Evolutionary conservation across 2,329 filamentous ascomycete genomes (phyloP).

Genomic region (Knoxdaviesia capensis): DNA sequence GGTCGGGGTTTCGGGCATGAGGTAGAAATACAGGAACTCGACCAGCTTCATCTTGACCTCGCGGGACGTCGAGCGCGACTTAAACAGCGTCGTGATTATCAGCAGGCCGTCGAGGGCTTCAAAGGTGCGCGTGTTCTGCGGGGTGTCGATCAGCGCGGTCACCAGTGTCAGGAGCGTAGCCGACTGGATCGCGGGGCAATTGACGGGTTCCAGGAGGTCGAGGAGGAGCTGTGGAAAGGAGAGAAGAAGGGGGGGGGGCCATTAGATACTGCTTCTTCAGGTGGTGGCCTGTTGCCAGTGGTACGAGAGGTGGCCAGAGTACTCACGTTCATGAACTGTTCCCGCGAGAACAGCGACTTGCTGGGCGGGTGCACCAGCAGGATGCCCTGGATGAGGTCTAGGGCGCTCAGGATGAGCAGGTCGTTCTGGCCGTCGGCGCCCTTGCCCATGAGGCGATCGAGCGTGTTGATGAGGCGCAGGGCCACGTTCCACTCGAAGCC

Average conservation of each 20-base stretch:
- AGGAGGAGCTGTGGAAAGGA: slow-evolving; percentile 47
- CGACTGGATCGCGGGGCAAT: slow-evolving; percentile 81
- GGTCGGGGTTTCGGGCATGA: slow-evolving; percentile 70
- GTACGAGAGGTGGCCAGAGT: not conserved
- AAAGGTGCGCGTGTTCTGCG: slow-evolving; percentile 77
- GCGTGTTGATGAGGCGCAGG: slow-evolving; percentile 62
- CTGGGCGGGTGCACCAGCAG: slow-evolving; percentile 81
- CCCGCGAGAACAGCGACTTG: slow-evolving; percentile 66
- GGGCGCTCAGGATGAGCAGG: slow-evolving; percentile 65
- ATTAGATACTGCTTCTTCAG: not conserved
- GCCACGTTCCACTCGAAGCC: slow-evolving; percentile 97
- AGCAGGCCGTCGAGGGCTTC: slow-evolving; percentile 81
- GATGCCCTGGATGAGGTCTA: slow-evolving; percentile 76
- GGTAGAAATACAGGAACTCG: slow-evolving; percentile 95
- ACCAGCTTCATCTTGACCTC: slow-evolving; percentile 92
- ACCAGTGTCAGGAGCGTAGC: slow-evolving; percentile 80
- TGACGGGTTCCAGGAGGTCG: slow-evolving; percentile 80
- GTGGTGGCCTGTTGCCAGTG: not conserved
- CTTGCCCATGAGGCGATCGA: slow-evolving; percentile 72
- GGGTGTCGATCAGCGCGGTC: slow-evolving; percentile 68
- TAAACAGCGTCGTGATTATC: slow-evolving; percentile 83
- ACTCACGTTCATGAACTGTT: slow-evolving; percentile 82
- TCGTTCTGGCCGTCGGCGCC: slow-evolving; percentile 69
- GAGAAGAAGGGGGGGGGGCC: not conserved
- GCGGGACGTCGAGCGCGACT: slow-evolving; percentile 62